Evolutionary conservation across 768 basidiomycete species (phyloP), one percentile per base, ranked within the genome.

Genomic region (Scleroderma citrinum): DNA sequence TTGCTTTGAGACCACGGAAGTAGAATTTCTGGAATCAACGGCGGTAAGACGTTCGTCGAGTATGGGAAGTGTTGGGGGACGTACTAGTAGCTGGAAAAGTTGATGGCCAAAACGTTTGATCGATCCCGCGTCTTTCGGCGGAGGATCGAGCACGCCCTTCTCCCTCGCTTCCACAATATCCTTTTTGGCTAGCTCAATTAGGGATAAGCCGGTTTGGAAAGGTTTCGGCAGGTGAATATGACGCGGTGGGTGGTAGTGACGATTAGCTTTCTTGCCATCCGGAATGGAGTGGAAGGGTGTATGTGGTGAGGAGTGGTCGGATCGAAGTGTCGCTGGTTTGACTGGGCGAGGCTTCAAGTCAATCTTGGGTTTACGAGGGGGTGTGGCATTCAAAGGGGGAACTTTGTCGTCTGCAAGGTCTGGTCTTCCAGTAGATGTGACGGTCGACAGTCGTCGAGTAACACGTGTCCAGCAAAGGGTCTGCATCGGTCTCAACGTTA

Each of bases 1-100:
- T 81, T 51, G 85, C 73, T 65, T 83, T 87, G 50, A 87, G 70
- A 23, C 89, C 91, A 31, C 80, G 74, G 58, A 72, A 83, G 67
- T 93, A 93, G 66, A 93, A 93, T 85, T 90, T 90, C 84, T 85
- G 20, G 13, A 19, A 42, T 51, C 38, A 58, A 37, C 35, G 32
- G 7, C 10, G 14, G 32, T 42, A 34, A 46, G 40, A 39, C 12
- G 13, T 16, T 19, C 11, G 2, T 45, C 13, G 23, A 32, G 13
- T 17, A 23, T 5, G 26, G 39, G 31, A 23, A 12, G 20, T 7
- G 24, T 42, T 16, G 24, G 21, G 16, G 13, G 7, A 64, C 75
- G 47, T 42, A 76, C 75, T 49, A 77, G 65, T 43, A 75, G 64
- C 51, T 77, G 71, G 56, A 77, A 56, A 4, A 62, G 75, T 51